Evolutionary conservation across 2,329 filamentous ascomycete genomes (phyloP).

Genomic region (Trichoderma atrobrunneum): DNA sequence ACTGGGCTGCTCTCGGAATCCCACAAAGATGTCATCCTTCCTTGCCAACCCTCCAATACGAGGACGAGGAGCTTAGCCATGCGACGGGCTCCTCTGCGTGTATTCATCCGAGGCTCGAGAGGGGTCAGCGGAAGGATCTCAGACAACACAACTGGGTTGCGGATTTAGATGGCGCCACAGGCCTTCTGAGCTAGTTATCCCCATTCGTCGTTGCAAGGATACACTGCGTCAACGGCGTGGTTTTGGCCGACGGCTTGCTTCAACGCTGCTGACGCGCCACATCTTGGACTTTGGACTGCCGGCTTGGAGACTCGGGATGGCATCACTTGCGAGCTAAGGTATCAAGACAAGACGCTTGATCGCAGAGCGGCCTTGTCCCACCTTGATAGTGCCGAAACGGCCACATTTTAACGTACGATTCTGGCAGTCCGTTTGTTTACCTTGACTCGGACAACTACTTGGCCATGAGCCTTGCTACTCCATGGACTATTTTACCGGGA

Average conservation of each 20-base stretch:
- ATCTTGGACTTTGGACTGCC: not conserved
- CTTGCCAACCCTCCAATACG: not conserved
- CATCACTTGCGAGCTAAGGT: not conserved
- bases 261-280: not conserved
- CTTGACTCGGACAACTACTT: not conserved
- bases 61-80: not conserved
- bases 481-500: not conserved
- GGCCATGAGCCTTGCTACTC: not conserved
- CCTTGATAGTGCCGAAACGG: not conserved
- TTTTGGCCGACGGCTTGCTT: not conserved
- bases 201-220: not conserved
- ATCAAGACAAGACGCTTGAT: not conserved
- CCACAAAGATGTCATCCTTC: not conserved
- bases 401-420: slow-evolving; percentile 7
- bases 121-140: slow-evolving; percentile 10
- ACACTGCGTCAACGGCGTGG: not conserved
- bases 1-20: not conserved
- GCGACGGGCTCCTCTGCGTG: not conserved
- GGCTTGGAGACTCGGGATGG: not conserved
- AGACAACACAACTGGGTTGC: not conserved
- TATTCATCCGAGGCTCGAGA: slow-evolving; percentile 10
- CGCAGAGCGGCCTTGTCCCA: not conserved
- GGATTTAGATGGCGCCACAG: slow-evolving; percentile 1
- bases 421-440: not conserved
- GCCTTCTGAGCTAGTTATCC: not conserved